Conservation (phyloP, 2,329 filamentous ascomycete species). For the Fusarium papillatum region DNA sequence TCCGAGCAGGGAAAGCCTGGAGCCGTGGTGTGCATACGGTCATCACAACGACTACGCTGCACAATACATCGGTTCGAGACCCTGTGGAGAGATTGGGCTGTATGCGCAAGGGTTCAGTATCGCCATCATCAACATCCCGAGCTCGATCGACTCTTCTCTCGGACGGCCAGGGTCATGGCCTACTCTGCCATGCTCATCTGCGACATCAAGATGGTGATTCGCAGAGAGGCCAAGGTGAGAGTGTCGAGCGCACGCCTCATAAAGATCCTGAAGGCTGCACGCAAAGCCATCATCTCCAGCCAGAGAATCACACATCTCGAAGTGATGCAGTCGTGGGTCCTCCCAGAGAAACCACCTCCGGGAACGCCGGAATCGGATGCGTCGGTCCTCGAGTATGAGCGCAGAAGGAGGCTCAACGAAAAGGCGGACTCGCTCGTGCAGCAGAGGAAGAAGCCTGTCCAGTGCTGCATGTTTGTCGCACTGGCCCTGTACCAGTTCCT, state of each 20-base stretch:
- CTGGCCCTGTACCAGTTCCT: constrained; percentile 27
- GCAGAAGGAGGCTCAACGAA: constrained; percentile 19
- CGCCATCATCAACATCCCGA: constrained; percentile 9
- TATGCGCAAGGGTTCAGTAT: constrained; percentile 13
- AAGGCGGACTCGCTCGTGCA: constrained; percentile 20
- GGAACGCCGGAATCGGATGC: constrained; percentile 3
- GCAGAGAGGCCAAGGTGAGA: constrained; percentile 3
- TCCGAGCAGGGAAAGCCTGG: constrained; percentile 24
- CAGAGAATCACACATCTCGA: constrained; percentile 34
- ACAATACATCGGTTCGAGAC: constrained; percentile 26
- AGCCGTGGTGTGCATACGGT: constrained; percentile 5
- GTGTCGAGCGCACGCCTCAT: constrained; percentile 15
- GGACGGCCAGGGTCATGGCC: constrained; percentile 26
- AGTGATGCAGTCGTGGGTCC: constrained; percentile 16
- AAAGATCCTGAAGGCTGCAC: constrained; percentile 21
- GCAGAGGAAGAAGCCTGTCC: constrained; percentile 27
- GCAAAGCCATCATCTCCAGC: constrained; percentile 24
- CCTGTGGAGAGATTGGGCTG: constrained; percentile 20
- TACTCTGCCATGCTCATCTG: constrained; percentile 22
- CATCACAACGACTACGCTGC: constrained; percentile 13
- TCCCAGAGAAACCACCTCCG: constrained; percentile 9
- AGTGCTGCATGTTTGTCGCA: constrained; percentile 35
- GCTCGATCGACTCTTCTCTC: constrained; percentile 19
- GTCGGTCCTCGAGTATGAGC: constrained; percentile 18
- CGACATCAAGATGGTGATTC: constrained; percentile 29